These are phyloP conservation scores for Russula lepida DNA, from an alignment of 768 basidiomycete species.

Conservation along the genomic window DNA sequence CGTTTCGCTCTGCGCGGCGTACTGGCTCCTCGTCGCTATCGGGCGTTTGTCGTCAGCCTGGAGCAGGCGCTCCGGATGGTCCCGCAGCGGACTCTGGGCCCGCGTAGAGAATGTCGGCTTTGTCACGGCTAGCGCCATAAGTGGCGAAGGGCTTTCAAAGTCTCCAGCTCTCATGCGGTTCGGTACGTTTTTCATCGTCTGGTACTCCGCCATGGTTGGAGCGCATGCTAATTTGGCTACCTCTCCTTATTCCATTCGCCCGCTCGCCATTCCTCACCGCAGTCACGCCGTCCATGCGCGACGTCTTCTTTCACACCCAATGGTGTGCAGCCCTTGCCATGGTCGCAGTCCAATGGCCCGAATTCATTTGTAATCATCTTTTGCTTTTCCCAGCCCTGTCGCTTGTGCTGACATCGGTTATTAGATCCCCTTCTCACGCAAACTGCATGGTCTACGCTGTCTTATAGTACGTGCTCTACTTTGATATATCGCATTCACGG, in stretches of 20 bases:
- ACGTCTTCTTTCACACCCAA: slow-evolving; percentile 89
- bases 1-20: slow-evolving; percentile 64
- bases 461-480: slow-evolving; percentile 47
- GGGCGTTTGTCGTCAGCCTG: slow-evolving; percentile 82
- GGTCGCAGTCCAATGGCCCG: slow-evolving; percentile 94
- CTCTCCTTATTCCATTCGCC: not conserved
- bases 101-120: slow-evolving; percentile 78
- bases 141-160: slow-evolving; percentile 79
- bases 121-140: slow-evolving; percentile 85
- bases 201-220: not conserved
- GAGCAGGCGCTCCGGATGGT: slow-evolving; percentile 58
- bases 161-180: slow-evolving; percentile 85
- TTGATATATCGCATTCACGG: not conserved
- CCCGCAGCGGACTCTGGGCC: slow-evolving; percentile 55
- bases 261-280: not conserved
- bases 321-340: slow-evolving; percentile 85
- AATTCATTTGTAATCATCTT: slow-evolving; percentile 67
- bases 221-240: not conserved
- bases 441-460: slow-evolving; percentile 80
- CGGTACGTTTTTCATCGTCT: slow-evolving; percentile 43
- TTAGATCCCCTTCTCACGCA: slow-evolving; percentile 85
- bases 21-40: slow-evolving; percentile 73
- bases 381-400: not conserved
- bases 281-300: slow-evolving; percentile 90
- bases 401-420: not conserved